Evolutionary conservation across 192 early-diverging fungal genomes (phyloP), one percentile per base, ranked within the genome.

Genomic region (Funneliformis mosseae): DNA sequence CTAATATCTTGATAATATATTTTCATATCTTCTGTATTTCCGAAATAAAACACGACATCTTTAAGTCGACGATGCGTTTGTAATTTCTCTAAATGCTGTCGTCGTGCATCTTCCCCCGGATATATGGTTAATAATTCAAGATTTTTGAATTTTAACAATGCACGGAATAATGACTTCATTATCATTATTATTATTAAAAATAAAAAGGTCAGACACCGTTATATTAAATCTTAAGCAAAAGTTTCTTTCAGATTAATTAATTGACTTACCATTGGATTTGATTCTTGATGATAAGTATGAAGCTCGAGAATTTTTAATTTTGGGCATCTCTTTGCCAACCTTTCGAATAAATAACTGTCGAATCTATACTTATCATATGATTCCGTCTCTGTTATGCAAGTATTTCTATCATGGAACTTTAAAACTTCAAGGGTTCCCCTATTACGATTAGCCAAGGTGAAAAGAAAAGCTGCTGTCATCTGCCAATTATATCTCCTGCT

Each of bases 271-370:
- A 12, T 69, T 8, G 33, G 33, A 39, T 41, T 69, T 39, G 16
- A 21, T 69, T 69, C 67, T 69, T 69, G 67, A 69, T 69, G 67
- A 69, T 69, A 69, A 8, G 67, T 69, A 39, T 69, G 67, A 39
- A 69, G 38, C 9, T 69, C 67, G 18, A 69, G 21, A 39, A 69
- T 42, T 69, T 38, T 69, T 3, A 69, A 8, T 69, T 69, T 69
- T 8, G 67, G 67, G 21, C 67, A 69, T 42, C 67, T 28, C 18
- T 39, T 69, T 39, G 67, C 67, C 21, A 69, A 39, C 18, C 67
- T 14, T 16, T 69, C 67, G 8, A 69, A 69, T 27, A 69, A 39
- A 21, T 5, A 41, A 69, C 67, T 41, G 42, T 69, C 67, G 42
- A 69, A 69, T 42, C 67, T 33, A 69, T 69, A 21, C 21, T 69